Percentiles rank a stretch among this genome's conserved stretches.
Conservation (phyloP, 331 rosid genomes). For the Acacia pycnantha region DNA sequence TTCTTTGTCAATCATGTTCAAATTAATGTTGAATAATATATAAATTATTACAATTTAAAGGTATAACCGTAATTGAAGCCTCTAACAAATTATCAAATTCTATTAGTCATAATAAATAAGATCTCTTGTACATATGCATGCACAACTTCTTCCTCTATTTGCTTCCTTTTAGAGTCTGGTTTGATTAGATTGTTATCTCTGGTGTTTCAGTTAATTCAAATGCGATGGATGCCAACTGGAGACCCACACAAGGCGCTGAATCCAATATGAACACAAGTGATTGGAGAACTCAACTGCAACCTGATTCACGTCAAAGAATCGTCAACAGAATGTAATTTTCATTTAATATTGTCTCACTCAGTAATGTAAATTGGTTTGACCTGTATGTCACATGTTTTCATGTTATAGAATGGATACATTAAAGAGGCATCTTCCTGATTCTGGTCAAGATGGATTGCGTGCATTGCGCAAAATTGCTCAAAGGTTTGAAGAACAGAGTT, state of each 20-base stretch:
- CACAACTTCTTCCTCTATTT: background rate
- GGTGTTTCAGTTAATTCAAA: conserved; percentile 21
- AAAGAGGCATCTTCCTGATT: conserved; percentile 58
- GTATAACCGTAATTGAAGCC: background rate
- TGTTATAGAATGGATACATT: conserved; percentile 65
- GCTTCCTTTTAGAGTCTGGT: conserved; percentile 10
- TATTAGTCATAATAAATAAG: background rate
- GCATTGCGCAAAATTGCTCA: conserved; percentile 61
- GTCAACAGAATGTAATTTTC: conserved; percentile 66
- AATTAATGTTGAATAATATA: background rate
- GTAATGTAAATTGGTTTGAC: background rate
- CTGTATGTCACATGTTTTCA: conserved; percentile 11
- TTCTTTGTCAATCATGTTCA: background rate
- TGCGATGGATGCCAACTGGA: conserved; percentile 57
- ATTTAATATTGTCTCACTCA: background rate
- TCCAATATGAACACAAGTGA: conserved; percentile 49
- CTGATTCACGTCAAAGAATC: conserved; percentile 53
- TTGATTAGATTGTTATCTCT: conserved; percentile 1
- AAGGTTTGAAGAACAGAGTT: conserved; percentile 79
- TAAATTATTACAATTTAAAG: background rate
- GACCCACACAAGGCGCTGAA: conserved; percentile 55
- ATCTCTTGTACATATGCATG: background rate
- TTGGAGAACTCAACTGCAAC: conserved; percentile 64
- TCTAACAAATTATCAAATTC: background rate
- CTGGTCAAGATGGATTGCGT: conserved; percentile 56